Evolutionary conservation across 1,284 basidiomycete species (phyloP).

Genomic region (Cyathus pygmaeus): DNA sequence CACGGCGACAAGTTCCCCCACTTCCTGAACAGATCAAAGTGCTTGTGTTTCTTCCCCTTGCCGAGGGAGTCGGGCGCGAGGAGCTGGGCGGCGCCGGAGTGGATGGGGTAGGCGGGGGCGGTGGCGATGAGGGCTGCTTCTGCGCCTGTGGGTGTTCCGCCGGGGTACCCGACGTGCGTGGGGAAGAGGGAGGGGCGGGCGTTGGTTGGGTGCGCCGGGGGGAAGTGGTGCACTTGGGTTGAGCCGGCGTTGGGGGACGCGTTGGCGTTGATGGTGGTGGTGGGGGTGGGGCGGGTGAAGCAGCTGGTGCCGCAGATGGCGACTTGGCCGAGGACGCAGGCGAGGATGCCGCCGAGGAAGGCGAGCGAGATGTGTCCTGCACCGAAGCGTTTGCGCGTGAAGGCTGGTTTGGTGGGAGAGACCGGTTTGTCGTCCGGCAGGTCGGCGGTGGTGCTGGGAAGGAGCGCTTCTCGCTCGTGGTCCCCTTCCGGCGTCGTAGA

Average conservation of each 20-base stretch:
- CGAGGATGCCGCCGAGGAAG: constrained; percentile 56
- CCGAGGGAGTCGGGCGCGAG: constrained; percentile 54
- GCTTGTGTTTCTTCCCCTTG: constrained; percentile 36
- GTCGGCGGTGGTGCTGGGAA: constrained; percentile 39
- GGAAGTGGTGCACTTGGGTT: constrained; percentile 72
- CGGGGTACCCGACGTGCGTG: constrained; percentile 81
- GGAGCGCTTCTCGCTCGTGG: constrained; percentile 46
- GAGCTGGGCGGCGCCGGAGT: constrained; percentile 76
- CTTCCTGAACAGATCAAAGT: constrained; percentile 74
- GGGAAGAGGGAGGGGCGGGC: constrained; percentile 76
- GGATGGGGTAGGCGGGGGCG: constrained; percentile 79
- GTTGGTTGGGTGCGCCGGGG: constrained; percentile 79
- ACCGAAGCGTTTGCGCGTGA: constrained; percentile 38
- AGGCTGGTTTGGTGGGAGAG: constrained; percentile 19
- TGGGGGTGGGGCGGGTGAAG: constrained; percentile 23
- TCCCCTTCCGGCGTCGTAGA: too few relatives aligned
- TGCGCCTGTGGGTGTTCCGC: constrained; percentile 85
- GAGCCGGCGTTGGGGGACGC: constrained; percentile 77
- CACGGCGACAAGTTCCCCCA: constrained; percentile 90
- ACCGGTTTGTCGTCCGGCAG: constrained; percentile 16
- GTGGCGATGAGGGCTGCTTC: constrained; percentile 84
- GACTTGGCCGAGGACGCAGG: constrained; percentile 53
- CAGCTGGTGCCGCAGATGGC: constrained; percentile 47
- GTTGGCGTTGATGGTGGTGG: neutral
- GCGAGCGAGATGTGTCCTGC: constrained; percentile 50